phyloP scores from a whole-genome alignment of 345 rosid genomes.

The Salix viminalis region DNA sequence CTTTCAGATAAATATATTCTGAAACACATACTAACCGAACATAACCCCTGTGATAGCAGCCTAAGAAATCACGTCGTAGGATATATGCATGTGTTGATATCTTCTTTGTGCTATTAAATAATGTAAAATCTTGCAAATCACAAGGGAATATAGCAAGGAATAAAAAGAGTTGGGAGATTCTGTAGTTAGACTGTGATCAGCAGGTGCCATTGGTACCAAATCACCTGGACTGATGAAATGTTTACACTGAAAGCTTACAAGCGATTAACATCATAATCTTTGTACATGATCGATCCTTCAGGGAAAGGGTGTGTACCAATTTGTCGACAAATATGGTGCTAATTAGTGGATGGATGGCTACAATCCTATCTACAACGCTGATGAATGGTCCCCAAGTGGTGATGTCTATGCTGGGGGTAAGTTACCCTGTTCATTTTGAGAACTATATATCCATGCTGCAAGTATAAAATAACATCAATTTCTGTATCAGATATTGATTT shows the following conservation, averaged over 20 bases:
- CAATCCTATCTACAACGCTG: slow-evolving; percentile 74
- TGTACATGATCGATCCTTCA: slow-evolving; percentile 18
- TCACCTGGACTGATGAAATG: background rate
- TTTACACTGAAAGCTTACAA: background rate
- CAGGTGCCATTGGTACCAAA: too few species aligned
- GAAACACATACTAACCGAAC: too few species aligned
- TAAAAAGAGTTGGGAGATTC: too few species aligned
- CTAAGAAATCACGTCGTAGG: background rate
- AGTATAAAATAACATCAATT: background rate
- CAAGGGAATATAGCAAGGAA: too few species aligned
- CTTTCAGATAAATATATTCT: too few species aligned
- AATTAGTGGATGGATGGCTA: slow-evolving; percentile 96
- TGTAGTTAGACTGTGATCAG: too few species aligned
- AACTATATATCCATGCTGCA: background rate
- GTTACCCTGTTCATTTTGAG: background rate
- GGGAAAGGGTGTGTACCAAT: slow-evolving; percentile 99
- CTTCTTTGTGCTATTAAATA: background rate
- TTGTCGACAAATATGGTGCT: slow-evolving; percentile 91
- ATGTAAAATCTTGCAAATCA: too few species aligned
- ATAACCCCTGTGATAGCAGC: background rate
- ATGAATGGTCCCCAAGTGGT: slow-evolving; percentile 72
- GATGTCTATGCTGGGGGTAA: slow-evolving; percentile 81
- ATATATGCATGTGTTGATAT: background rate
- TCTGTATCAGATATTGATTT: background rate
- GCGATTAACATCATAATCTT: background rate